A percentile compares a stretch with the other conserved stretches of the same genome.
phyloP scores from a whole-genome alignment of 345 rosid genomes.

The Gossypium anomalum region DNA sequence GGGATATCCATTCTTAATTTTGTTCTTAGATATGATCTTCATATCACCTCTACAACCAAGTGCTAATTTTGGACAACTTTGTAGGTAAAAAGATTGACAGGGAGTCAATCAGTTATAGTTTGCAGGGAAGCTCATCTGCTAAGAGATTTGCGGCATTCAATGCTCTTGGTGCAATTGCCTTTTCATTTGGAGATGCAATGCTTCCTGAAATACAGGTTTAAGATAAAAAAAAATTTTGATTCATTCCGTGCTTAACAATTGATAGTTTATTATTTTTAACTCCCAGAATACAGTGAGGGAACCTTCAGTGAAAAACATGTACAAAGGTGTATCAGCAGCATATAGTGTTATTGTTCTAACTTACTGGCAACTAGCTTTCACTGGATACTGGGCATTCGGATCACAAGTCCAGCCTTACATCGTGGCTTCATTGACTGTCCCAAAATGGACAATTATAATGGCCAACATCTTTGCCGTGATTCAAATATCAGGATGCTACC shows the following conservation, averaged over 20 bases:
- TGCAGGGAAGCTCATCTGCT: conserved; percentile 40
- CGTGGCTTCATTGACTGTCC: conserved; percentile 38
- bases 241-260: neutral
- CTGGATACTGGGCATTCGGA: conserved; percentile 54
- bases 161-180: conserved; percentile 52
- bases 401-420: conserved; percentile 47
- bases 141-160: conserved; percentile 45
- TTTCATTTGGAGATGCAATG: conserved; percentile 56
- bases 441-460: conserved; percentile 50
- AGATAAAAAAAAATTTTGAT: neutral
- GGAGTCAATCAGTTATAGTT: conserved; percentile 31
- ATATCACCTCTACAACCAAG: neutral
- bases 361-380: conserved; percentile 50
- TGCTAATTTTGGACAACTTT: neutral
- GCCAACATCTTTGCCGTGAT: conserved; percentile 45
- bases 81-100: conserved; percentile 38
- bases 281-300: conserved; percentile 37
- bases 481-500: conserved; percentile 58
- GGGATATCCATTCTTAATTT: neutral
- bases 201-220: conserved; percentile 51
- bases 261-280: too few species aligned
- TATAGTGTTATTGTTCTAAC: conserved; percentile 31
- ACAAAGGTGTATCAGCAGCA: conserved; percentile 51
- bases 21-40: neutral
- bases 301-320: conserved; percentile 44